Evolutionary conservation across 1,284 basidiomycete species (phyloP).

Genomic region (Cryptococcus sp.): DNA sequence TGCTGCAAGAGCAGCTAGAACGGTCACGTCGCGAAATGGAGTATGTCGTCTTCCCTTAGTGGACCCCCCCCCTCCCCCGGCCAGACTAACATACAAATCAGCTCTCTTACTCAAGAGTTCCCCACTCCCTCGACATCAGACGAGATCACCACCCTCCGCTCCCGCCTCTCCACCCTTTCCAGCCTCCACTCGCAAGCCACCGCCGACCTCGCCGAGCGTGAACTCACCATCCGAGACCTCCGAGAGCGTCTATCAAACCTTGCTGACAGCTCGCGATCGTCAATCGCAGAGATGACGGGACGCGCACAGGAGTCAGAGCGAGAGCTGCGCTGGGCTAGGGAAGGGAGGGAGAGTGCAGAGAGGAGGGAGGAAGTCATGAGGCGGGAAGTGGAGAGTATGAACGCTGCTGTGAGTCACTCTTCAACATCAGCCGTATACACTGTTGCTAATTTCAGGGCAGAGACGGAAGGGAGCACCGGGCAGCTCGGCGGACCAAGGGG

Average conservation of each 20-base stretch:
- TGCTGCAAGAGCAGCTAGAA: conserved; percentile 40
- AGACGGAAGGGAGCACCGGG: conserved; percentile 1
- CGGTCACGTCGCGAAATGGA: conserved; percentile 46
- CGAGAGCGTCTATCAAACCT: conserved; percentile 30
- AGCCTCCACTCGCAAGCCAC: conserved; percentile 33
- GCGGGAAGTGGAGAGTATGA: conserved; percentile 33
- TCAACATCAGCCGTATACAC: background rate
- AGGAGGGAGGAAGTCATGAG: conserved; percentile 34
- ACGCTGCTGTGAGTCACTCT: conserved; percentile 8
- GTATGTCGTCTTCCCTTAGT: conserved; percentile 26
- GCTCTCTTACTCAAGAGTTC: conserved; percentile 43
- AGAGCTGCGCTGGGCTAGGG: conserved; percentile 44
- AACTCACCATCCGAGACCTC: conserved; percentile 29
- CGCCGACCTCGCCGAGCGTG: conserved; percentile 30
- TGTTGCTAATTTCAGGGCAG: background rate
- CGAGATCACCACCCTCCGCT: conserved; percentile 23
- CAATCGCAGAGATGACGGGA: conserved; percentile 27
- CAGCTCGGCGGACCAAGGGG: conserved; percentile 10
- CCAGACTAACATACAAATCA: conserved; percentile 10
- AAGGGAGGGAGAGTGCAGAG: conserved; percentile 41
- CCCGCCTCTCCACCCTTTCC: conserved; percentile 37
- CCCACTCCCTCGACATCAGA: conserved; percentile 20
- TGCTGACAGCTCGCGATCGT: conserved; percentile 21
- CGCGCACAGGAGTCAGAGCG: conserved; percentile 34
- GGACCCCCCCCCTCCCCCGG: background rate